Conservation (phyloP, 805 yeast genomes). For the Pichia nakasei region DNA sequence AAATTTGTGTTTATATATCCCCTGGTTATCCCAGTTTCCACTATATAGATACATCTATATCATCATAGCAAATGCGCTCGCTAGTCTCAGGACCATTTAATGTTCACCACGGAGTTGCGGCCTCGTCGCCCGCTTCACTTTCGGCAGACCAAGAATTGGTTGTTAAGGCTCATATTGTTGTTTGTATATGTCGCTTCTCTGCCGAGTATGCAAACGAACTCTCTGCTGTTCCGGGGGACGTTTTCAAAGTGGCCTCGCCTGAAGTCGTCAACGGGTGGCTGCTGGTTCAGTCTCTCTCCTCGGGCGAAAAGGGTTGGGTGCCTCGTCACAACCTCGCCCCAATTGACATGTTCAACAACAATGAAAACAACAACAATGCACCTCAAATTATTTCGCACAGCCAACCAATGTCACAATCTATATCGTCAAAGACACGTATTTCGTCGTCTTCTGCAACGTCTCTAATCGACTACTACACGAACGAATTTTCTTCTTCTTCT, state of each 20-base stretch:
- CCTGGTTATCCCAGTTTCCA: too few species aligned
- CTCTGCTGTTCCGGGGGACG: conserved; percentile 40
- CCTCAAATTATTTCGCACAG: too few species aligned
- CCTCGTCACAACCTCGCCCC: conserved; percentile 35
- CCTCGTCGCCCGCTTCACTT: neutral
- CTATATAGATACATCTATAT: too few species aligned
- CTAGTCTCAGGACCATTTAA: conserved; percentile 14
- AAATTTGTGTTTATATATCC: too few species aligned
- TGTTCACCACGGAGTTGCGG: conserved; percentile 8
- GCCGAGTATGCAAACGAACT: conserved; percentile 30
- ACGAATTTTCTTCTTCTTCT: neutral
- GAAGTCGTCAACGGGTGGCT: conserved; percentile 44
- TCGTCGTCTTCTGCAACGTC: neutral
- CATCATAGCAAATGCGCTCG: neutral
- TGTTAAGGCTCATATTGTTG: conserved; percentile 1
- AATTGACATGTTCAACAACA: conserved; percentile 6
- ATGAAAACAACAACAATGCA: too few species aligned
- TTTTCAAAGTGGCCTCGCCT: conserved; percentile 39
- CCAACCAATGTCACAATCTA: too few species aligned
- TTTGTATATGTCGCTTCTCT: conserved; percentile 4
- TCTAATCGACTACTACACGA: neutral
- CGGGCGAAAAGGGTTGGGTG: conserved; percentile 38
- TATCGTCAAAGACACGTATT: neutral
- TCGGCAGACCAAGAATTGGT: neutral
- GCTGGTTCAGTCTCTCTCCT: conserved; percentile 45